Base-by-base conservation (phyloP, 2,329 filamentous ascomycete genomes). In the Tolypocladium tundrense region DNA sequence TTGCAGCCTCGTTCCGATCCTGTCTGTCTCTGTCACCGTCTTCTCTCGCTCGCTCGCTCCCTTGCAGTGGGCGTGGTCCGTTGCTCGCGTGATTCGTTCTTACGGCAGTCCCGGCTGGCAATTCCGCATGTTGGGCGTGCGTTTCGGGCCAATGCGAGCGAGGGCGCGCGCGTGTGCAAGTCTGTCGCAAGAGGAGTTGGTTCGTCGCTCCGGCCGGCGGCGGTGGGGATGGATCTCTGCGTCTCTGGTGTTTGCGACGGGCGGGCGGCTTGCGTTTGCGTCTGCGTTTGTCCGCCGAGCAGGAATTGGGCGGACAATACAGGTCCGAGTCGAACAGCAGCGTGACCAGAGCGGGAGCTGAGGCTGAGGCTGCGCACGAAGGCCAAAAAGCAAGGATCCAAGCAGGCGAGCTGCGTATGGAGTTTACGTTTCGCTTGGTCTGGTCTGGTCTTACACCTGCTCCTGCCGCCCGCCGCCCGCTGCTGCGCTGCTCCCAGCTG, bases 1-100 rank as follows among this genome's bases (percentile, higher is more conserved):
- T 58, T 56, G 53, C 52, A 54, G 57, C 53, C 37, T 54, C 41
- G 50, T 42, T 35, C 52, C 48, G 39, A n/a, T 6, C 9, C n/a
- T n/a, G 54, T 42, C 21, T 31, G 21, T n/a, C 11, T n/a, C 14
- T 39, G 33, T 53, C 50, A 8, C 11, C 27, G 6, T 19, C 14
- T 19, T 16, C 14, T 35, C 51, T 54, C 24, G 45, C 56, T 50
- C 41, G 11, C 56, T 35, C 45, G 27, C 48, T 40, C 45, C 41
- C 11, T 39, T 33, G 31, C n/a, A 13, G 2, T n/a, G 16, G 35
- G 48, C 31, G 48, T 51, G 16, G 31, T 35, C 35, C 31, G 48
- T 35, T 51, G 48, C 27, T 31, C 31, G 31, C 48, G 48, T 13
- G 27, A 11, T 27, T 35, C 5, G 21, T 51, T 51, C 16, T 51